Percentiles rank a stretch among this genome's conserved stretches.
Evolutionary conservation across 2,329 filamentous ascomycete genomes (phyloP).

Genomic region (Stagonosporopsis cucurbitacearum): DNA sequence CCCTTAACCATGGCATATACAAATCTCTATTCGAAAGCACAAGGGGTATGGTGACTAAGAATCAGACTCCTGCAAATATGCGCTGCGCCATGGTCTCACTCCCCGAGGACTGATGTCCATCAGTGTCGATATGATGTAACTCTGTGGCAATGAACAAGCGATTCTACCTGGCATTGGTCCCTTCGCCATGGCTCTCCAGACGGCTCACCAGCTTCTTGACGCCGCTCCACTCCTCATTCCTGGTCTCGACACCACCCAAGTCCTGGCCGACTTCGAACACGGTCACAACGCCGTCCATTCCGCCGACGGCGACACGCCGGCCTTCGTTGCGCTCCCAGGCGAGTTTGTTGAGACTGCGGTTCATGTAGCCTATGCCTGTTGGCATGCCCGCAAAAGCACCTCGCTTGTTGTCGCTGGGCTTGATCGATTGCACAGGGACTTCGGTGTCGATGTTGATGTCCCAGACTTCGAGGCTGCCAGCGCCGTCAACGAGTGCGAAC

Average conservation of each 20-base stretch:
- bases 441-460: conserved; percentile 92
- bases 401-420: conserved; percentile 64
- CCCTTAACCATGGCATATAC: neutral
- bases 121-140: too few species aligned
- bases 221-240: conserved; percentile 88
- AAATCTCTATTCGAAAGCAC: conserved; percentile 5
- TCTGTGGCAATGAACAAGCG: neutral
- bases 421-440: conserved; percentile 83
- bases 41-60: conserved; percentile 21
- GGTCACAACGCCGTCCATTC: conserved; percentile 87
- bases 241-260: conserved; percentile 83
- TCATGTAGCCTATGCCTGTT: conserved; percentile 66
- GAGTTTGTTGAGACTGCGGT: conserved; percentile 89
- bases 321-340: conserved; percentile 94
- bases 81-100: neutral
- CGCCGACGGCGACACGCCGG: conserved; percentile 84
- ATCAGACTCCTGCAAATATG: conserved; percentile 17
- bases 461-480: conserved; percentile 91
- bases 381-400: conserved; percentile 47
- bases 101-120: neutral
- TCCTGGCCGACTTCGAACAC: conserved; percentile 90
- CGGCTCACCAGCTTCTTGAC: conserved; percentile 88
- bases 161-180: conserved; percentile 32
- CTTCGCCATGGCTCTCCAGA: conserved; percentile 61
- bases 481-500: conserved; percentile 92